A percentile compares a stretch with the other conserved stretches of the same genome.
Evolutionary conservation across 1,284 basidiomycete genomes (phyloP).

Genomic region (Erythrobasidium hasegawianum): DNA sequence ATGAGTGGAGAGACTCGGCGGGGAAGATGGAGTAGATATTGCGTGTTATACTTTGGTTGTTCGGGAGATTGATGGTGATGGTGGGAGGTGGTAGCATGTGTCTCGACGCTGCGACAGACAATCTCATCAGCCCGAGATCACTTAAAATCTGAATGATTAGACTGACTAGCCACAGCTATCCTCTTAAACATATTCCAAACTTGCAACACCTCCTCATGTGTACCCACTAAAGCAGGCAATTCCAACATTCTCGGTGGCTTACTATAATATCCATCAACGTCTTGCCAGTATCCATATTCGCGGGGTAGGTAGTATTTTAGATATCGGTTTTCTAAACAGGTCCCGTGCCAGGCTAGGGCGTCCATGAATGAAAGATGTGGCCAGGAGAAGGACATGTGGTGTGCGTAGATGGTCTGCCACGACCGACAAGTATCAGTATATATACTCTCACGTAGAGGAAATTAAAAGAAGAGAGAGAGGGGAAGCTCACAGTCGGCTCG

Average conservation of each 20-base stretch:
- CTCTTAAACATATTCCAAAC: slow-evolving; percentile 13
- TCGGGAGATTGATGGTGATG: slow-evolving; percentile 6
- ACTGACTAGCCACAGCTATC: slow-evolving; percentile 20
- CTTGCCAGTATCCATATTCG: slow-evolving; percentile 40
- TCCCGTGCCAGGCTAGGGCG: slow-evolving; percentile 27
- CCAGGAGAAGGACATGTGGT: slow-evolving; percentile 29
- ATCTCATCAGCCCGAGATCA: no score
- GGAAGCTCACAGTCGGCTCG: slow-evolving; percentile 4
- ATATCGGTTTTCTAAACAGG: slow-evolving; percentile 23
- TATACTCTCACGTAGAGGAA: background rate
- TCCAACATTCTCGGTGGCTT: slow-evolving; percentile 30
- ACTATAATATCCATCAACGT: slow-evolving; percentile 39
- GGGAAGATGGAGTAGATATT: slow-evolving; percentile 22
- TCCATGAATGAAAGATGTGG: slow-evolving; percentile 14
- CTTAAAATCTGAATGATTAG: background rate
- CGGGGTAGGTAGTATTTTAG: slow-evolving; percentile 17
- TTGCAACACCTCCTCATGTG: slow-evolving; percentile 16
- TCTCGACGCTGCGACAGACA: slow-evolving; percentile 2
- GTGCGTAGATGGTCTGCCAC: slow-evolving; percentile 19
- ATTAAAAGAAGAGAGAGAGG: background rate
- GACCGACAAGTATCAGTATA: background rate
- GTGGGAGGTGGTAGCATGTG: slow-evolving; percentile 18
- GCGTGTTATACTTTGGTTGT: background rate
- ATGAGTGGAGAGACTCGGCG: slow-evolving; percentile 6
- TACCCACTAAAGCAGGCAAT: slow-evolving; percentile 9